Conservation (phyloP, 345 rosid genomes). For the Passiflora organensis region DNA sequence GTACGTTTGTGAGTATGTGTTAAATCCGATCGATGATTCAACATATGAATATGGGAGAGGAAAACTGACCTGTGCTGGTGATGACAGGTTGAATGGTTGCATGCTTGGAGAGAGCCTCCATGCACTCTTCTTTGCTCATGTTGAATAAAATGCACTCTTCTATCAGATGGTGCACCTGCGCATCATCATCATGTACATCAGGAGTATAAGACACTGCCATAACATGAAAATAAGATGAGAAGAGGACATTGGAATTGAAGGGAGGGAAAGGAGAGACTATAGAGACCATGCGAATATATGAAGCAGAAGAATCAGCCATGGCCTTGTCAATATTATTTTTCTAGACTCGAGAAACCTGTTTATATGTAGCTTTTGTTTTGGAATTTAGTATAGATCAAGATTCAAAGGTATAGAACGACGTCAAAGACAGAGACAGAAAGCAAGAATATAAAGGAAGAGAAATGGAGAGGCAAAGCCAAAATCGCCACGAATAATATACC, state of each 20-base stretch:
- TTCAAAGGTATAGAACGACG: background rate
- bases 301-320: constrained; percentile 16
- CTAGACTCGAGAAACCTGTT: background rate
- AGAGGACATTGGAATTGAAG: too few relatives aligned
- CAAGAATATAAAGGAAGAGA: background rate
- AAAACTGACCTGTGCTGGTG: constrained; percentile 68
- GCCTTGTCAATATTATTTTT: background rate
- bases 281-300: constrained; percentile 28
- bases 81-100: constrained; percentile 75
- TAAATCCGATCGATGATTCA: too few relatives aligned
- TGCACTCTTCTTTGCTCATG: constrained; percentile 89
- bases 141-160: constrained; percentile 85
- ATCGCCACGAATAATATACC: background rate
- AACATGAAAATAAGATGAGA: too few relatives aligned
- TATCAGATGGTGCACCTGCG: constrained; percentile 85
- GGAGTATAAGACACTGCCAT: too few relatives aligned
- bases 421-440: background rate
- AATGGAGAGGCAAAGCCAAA: constrained; percentile 6
- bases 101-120: constrained; percentile 82
- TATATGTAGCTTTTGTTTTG: too few relatives aligned
- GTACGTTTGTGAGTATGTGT: too few relatives aligned
- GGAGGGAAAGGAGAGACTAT: too few relatives aligned
- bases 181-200: background rate
- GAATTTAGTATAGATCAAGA: background rate
- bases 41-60: background rate